Evolutionary conservation across 768 basidiomycete species (phyloP).

Genomic region (Tricholoma flavovirens): DNA sequence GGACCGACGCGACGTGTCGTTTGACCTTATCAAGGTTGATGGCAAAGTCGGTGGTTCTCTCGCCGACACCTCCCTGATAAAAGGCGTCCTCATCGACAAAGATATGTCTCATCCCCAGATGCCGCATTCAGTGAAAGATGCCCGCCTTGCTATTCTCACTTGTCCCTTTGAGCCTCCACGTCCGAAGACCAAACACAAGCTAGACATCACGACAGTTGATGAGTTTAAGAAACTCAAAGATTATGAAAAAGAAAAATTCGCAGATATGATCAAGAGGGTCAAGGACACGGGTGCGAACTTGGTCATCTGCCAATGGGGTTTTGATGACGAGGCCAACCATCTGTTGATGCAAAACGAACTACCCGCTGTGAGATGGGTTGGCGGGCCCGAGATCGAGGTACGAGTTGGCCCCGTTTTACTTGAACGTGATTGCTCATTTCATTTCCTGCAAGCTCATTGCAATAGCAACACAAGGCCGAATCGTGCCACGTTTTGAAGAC

Average conservation of each 20-base stretch:
- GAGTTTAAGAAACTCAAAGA: conserved; percentile 93
- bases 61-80: conserved; percentile 91
- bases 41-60: conserved; percentile 98
- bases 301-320: conserved; percentile 99
- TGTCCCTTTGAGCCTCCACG: conserved; percentile 99
- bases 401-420: conserved; percentile 1
- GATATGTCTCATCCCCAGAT: conserved; percentile 99
- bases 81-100: conserved; percentile 98
- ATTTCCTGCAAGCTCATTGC: conserved; percentile 71
- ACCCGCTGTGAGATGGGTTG: conserved; percentile 98
- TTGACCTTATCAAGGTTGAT: conserved; percentile 98
- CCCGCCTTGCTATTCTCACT: conserved; percentile 92
- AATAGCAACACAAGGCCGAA: conserved; percentile 96
- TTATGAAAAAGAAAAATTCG: conserved; percentile 96
- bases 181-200: conserved; percentile 98
- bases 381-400: conserved; percentile 98
- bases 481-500: conserved; percentile 98
- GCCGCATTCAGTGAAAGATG: conserved; percentile 84
- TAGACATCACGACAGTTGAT: conserved; percentile 94
- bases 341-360: conserved; percentile 96
- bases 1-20: conserved; percentile 89
- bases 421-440: background rate
- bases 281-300: conserved; percentile 97
- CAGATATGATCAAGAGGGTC: conserved; percentile 93
- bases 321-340: conserved; percentile 99